Evolutionary conservation across 192 early-diverging fungal species (phyloP), one percentile per base, ranked within the genome.

Genomic region (Dissophora ornata): DNA sequence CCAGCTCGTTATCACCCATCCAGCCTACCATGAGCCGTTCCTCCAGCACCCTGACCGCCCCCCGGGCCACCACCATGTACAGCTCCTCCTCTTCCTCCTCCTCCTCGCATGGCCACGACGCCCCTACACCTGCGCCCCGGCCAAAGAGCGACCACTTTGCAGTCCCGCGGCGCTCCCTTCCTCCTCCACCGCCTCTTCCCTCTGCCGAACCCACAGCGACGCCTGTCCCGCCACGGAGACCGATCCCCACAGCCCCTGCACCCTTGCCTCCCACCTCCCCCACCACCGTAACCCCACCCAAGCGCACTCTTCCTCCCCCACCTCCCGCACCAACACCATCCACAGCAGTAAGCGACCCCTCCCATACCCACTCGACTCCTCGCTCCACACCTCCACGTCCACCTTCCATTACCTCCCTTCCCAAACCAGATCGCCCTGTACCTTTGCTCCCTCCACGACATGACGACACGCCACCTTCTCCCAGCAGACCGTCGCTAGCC

Each of bases 61-160:
- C 7, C 13, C 6, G 36, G 36, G 36, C 36, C 6, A 45, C 57
- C 5, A 25, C 57, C 26, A 45, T 58, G 57, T 30, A 38, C 55
- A 42, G 24, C 53, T 38, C 36, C 36, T 33, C n/a, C n/a, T n/a
- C n/a, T n/a, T n/a, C n/a, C n/a, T n/a, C n/a, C n/a, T n/a, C n/a
- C n/a, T n/a, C n/a, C n/a, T n/a, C 52, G 19, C n/a, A 21, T 29
- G 30, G 40, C 44, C 22, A 21, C 4, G 24, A 44, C n/a, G 46
- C 56, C 11, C 66, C 66, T 6, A 36, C 58, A 15, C 56, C 66
- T n/a, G 28, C 57, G 10, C 67, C 57, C 1, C 57, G 57, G 2
- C 67, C 67, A 25, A 69, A 69, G 29, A 69, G 67, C 41, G 67
- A 69, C 6, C n/a, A 57, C 21, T 40, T 60, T 16, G 29, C 50